phyloP scores from a whole-genome alignment of 1,139 yeast species.

The Candida neerlandica region DNA sequence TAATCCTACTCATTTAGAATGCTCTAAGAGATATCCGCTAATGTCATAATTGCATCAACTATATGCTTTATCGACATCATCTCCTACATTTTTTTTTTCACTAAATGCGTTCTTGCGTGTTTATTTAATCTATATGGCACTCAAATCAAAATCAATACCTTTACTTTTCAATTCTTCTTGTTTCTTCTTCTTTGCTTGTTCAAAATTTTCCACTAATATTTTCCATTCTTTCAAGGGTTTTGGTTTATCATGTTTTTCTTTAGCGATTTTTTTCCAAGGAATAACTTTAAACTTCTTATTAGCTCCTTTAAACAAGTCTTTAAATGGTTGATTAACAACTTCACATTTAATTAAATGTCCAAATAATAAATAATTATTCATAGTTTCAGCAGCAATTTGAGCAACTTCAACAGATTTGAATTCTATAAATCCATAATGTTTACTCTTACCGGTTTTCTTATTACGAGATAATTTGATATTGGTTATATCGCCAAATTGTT shows the following conservation, averaged over 20 bases:
- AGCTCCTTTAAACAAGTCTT: slow-evolving; percentile 59
- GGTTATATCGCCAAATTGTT: slow-evolving; percentile 84
- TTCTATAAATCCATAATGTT: slow-evolving; percentile 91
- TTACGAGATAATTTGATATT: slow-evolving; percentile 83
- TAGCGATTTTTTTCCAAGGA: slow-evolving; percentile 62
- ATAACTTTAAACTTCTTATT: slow-evolving; percentile 55
- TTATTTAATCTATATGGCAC: slow-evolving; percentile 11
- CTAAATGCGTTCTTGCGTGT: slow-evolving; percentile 1
- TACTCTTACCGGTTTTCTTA: slow-evolving; percentile 87
- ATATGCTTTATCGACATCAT: background rate
- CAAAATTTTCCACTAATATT: slow-evolving; percentile 47
- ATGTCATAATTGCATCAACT: too few species aligned
- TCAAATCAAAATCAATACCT: slow-evolving; percentile 54
- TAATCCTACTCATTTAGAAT: too few species aligned
- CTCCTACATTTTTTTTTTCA: background rate
- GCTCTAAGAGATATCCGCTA: too few species aligned
- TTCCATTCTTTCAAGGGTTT: slow-evolving; percentile 64
- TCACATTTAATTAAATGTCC: slow-evolving; percentile 80
- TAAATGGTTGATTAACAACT: slow-evolving; percentile 51
- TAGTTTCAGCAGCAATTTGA: slow-evolving; percentile 85
- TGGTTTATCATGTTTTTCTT: slow-evolving; percentile 56
- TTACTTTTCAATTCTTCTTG: slow-evolving; percentile 50
- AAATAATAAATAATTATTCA: slow-evolving; percentile 89
- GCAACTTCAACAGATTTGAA: slow-evolving; percentile 78
- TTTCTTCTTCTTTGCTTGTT: slow-evolving; percentile 43